Evolutionary conservation across 2,329 filamentous ascomycete genomes (phyloP).

Genomic region (Ophiocordyceps sinensis): DNA sequence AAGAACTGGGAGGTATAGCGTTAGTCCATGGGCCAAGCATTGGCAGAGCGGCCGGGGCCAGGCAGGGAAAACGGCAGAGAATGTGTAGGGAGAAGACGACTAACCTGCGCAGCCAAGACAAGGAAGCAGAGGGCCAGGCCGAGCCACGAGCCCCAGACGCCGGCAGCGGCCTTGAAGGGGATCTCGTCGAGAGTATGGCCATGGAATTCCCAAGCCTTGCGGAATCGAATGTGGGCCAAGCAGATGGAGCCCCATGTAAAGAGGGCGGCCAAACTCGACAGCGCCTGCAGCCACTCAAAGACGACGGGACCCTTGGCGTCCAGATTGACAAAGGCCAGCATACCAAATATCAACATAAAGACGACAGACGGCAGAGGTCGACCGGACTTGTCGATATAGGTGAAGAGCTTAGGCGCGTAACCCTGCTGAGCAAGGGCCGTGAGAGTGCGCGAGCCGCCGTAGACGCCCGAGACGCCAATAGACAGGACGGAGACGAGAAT

Average conservation of each 20-base stretch:
- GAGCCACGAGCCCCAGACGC: constrained; percentile 48
- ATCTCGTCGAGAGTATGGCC: constrained; percentile 51
- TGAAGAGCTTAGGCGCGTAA: constrained; percentile 33
- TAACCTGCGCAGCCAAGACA: constrained; percentile 38
- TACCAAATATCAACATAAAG: constrained; percentile 25
- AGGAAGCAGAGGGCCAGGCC: constrained; percentile 43
- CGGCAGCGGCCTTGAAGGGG: constrained; percentile 46
- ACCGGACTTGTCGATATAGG: constrained; percentile 35
- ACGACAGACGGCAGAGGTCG: constrained; percentile 30
- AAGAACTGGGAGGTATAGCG: constrained; percentile 24
- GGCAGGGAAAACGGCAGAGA: too few relatives aligned
- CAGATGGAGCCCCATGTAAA: constrained; percentile 54
- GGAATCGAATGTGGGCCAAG: constrained; percentile 50
- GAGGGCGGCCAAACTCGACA: constrained; percentile 45
- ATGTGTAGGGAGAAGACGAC: constrained; percentile 3
- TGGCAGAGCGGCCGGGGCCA: too few relatives aligned
- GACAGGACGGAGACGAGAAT: constrained; percentile 36
- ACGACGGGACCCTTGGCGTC: constrained; percentile 29
- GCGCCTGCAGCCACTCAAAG: constrained; percentile 47
- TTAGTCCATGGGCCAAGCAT: neutral
- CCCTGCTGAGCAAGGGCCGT: constrained; percentile 35
- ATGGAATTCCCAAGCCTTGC: constrained; percentile 40
- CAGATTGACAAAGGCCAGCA: constrained; percentile 29
- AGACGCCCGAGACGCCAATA: constrained; percentile 36
- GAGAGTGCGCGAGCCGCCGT: constrained; percentile 37